Percentiles rank a stretch among this genome's conserved stretches.
Conservation (phyloP, 257 asterid species). For the Agastache rugosa region DNA sequence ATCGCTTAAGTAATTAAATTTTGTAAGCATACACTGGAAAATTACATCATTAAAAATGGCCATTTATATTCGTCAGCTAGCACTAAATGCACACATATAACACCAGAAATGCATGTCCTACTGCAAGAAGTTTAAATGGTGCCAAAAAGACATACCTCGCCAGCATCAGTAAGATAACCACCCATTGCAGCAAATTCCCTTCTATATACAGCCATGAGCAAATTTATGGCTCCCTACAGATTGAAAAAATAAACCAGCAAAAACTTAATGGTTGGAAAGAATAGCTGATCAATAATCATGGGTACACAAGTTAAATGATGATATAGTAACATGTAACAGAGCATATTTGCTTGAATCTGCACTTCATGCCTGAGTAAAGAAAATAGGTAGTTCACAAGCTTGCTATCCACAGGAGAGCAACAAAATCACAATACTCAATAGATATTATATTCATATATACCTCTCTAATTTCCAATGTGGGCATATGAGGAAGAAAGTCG, state of each 20-base stretch:
- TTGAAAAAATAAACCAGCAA: conserved; percentile 29
- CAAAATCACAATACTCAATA: conserved; percentile 3
- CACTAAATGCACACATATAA: conserved; percentile 24
- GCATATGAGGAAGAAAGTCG: conserved; percentile 99
- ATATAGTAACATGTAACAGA: conserved; percentile 21
- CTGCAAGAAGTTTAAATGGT: conserved; percentile 10
- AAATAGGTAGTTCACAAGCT: neutral
- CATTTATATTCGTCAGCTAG: conserved; percentile 15
- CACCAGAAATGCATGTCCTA: conserved; percentile 28
- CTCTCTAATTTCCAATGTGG: conserved; percentile 97
- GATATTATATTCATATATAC: conserved; percentile 48
- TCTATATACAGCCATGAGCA: conserved; percentile 85
- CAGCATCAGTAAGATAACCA: conserved; percentile 97
- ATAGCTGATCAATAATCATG: conserved; percentile 8
- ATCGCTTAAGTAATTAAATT: neutral
- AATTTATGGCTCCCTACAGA: conserved; percentile 91
- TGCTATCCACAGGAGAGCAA: conserved; percentile 28
- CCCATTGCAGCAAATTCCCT: conserved; percentile 94
- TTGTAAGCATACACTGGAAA: conserved; percentile 1
- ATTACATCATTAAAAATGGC: neutral
- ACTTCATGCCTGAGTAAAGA: conserved; percentile 25
- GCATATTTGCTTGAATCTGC: conserved; percentile 18
- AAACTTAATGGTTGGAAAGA: conserved; percentile 26
- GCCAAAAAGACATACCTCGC: conserved; percentile 71
- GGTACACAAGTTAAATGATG: conserved; percentile 10